Percentiles rank a stretch among this genome's conserved stretches.
These are phyloP conservation scores for Fagopyrum homotropicum DNA, from an alignment of 148 eudicot species.

Conservation along the genomic window DNA sequence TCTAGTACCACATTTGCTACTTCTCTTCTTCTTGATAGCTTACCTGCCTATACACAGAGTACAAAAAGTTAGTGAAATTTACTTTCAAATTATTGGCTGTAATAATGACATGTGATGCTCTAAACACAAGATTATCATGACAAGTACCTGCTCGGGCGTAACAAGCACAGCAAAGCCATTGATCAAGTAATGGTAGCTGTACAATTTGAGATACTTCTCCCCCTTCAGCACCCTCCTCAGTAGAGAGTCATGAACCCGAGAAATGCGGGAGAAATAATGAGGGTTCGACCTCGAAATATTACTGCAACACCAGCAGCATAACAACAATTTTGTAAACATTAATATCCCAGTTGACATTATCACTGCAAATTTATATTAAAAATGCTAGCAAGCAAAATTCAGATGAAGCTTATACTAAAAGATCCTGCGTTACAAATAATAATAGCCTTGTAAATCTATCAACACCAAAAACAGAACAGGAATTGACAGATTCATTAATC, in stretches of 20 bases:
- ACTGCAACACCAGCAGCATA: constrained; percentile 25
- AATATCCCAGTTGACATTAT: background rate
- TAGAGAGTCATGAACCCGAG: constrained; percentile 75
- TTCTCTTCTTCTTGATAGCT: constrained; percentile 69
- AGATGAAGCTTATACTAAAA: background rate
- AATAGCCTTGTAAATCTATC: background rate
- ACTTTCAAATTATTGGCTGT: background rate
- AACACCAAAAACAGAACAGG: background rate
- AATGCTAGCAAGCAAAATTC: background rate
- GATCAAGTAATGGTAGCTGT: constrained; percentile 95
- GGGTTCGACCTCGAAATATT: constrained; percentile 41
- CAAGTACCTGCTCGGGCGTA: constrained; percentile 71
- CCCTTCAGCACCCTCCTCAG: constrained; percentile 68
- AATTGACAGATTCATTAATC: background rate
- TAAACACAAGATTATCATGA: background rate
- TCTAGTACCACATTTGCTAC: constrained; percentile 88
- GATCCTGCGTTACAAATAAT: background rate
- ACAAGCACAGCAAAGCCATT: constrained; percentile 94
- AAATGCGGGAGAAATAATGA: constrained; percentile 32
- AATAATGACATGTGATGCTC: background rate
- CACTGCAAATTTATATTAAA: background rate
- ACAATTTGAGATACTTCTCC: constrained; percentile 72
- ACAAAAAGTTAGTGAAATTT: background rate
- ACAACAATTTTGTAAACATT: background rate
- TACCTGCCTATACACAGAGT: constrained; percentile 46